These are phyloP conservation scores for Ustilago loliicola DNA, from an alignment of 1,284 basidiomycete species.

Conservation along the genomic window DNA sequence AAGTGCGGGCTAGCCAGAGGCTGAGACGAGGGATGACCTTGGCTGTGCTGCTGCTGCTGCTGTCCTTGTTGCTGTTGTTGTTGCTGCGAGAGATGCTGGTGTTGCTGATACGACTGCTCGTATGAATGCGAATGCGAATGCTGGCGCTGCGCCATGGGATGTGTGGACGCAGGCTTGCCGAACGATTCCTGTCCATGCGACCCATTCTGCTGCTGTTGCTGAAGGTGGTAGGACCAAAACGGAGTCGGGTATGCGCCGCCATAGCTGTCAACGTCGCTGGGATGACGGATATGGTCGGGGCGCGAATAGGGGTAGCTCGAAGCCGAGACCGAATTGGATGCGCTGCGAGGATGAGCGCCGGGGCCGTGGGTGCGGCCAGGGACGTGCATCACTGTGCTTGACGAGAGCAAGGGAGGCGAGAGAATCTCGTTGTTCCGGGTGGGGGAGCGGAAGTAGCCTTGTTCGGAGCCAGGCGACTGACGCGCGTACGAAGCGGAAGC, in stretches of 20 bases:
- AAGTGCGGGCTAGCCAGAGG: slow-evolving; percentile 1
- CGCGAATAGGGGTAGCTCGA: slow-evolving; percentile 53
- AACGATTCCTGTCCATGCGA: slow-evolving; percentile 12
- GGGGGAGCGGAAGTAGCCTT: slow-evolving; percentile 45
- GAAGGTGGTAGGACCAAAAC: slow-evolving; percentile 16
- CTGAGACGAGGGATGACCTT: slow-evolving; percentile 15
- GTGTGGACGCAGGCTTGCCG: slow-evolving; percentile 12
- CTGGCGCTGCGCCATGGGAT: slow-evolving; percentile 17
- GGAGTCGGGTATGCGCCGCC: slow-evolving; percentile 13
- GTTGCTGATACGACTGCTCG: slow-evolving; percentile 23
- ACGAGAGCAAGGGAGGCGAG: slow-evolving; percentile 36
- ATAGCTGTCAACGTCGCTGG: slow-evolving; percentile 13
- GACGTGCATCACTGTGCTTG: slow-evolving; percentile 34
- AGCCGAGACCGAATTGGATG: slow-evolving; percentile 51
- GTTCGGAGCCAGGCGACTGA: slow-evolving; percentile 43
- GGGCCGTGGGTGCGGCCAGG: slow-evolving; percentile 36
- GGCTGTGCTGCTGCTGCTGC: slow-evolving; percentile 14
- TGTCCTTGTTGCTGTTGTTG: slow-evolving; percentile 12
- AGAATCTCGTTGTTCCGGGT: slow-evolving; percentile 26
- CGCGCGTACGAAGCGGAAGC: slow-evolving; percentile 37
- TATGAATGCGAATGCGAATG: slow-evolving; percentile 36
- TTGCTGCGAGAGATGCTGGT: slow-evolving; percentile 11
- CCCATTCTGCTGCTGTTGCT: slow-evolving; percentile 20
- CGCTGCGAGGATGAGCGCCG: slow-evolving; percentile 34
- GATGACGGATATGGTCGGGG: slow-evolving; percentile 42